Evolutionary conservation across 169 alveolate species (phyloP).

Genomic region (Eimeria tenella): DNA sequence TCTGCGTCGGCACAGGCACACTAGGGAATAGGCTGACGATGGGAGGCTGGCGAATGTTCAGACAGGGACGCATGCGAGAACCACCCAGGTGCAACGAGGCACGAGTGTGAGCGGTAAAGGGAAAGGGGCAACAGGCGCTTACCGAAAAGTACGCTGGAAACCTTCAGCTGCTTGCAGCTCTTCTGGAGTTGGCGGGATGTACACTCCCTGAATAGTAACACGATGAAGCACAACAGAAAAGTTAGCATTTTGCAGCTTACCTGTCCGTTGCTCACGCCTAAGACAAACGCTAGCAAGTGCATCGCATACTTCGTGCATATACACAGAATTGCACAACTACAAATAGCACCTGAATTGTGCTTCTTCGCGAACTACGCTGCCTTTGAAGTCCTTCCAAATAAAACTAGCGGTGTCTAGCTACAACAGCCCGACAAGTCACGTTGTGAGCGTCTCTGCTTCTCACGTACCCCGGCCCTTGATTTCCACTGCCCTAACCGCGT

Average conservation of each 20-base stretch:
- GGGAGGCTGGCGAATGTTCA: background rate
- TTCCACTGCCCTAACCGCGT: slow-evolving; percentile 78
- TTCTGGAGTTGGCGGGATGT: slow-evolving; percentile 71
- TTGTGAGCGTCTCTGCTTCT: background rate
- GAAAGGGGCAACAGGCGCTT: background rate
- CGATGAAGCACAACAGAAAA: background rate
- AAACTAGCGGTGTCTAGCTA: background rate
- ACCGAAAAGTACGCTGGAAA: slow-evolving; percentile 28
- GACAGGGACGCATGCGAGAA: background rate
- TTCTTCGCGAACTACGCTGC: no score
- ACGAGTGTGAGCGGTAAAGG: background rate
- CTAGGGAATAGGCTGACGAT: background rate
- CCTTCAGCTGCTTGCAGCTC: slow-evolving; percentile 70
- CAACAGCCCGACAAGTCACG: background rate
- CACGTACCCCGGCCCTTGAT: slow-evolving; percentile 73
- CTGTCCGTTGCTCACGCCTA: no score
- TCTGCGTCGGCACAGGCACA: slow-evolving; percentile 32
- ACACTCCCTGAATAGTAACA: slow-evolving; percentile 50
- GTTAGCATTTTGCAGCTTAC: no score
- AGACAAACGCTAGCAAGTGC: background rate
- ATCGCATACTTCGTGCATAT: no score
- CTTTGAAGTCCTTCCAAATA: background rate
- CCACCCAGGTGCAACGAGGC: no score
- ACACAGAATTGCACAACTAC: no score
- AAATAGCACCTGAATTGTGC: no score